Base-by-base conservation (phyloP, 257 asterid genomes). In the Parsonsia alboflavescens region DNA sequence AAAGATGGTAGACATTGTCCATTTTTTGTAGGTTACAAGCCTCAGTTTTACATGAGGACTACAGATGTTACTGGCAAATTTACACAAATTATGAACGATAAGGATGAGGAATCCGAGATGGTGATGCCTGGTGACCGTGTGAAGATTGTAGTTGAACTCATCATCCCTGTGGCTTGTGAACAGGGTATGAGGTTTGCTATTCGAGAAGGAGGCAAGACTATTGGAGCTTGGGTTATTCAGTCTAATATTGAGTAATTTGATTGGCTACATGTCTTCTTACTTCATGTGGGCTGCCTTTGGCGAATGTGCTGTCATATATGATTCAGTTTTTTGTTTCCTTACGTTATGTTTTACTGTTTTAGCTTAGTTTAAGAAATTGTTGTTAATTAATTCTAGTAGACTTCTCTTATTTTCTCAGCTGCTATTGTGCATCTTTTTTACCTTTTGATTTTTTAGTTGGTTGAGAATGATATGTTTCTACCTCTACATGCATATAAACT, bases 1-100 rank as follows among this genome's bases (percentile, higher is more conserved):
- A 98, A 95, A 49, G 99, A 98, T 7, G 99, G 99, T 41, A 87
- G 99, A 83, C 99, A 95, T 74, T 95, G 97, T 1, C 97, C 98
- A 0, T 92, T 95, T 80, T 95, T 92, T 0, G 89, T 96, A 0
- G 99, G 99, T 0, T 95, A 95, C 59, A 89, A 98, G 84, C 97
- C 99, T 4, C 99, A 95, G 82, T 95, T 95, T 72, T 92, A 90
- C 89, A 92, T 95, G 98, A 95, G 99, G 77, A 92, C 99, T 17
- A 94, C 99, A 6, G 98, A 95, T 80, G 97, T 92, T 62, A 95
- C 85, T 0, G 86, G 88, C 3, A 86, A 78, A 66, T 85, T 85
- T 49, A 39, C 80, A 0, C 63, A 72, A 62, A 86, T 83, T 73
- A 84, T 77, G 86, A 84, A 82, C 8, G 90, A 84, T 62, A 86